Conservation (phyloP, 345 rosid species). For the Moricandia moricandioides region DNA sequence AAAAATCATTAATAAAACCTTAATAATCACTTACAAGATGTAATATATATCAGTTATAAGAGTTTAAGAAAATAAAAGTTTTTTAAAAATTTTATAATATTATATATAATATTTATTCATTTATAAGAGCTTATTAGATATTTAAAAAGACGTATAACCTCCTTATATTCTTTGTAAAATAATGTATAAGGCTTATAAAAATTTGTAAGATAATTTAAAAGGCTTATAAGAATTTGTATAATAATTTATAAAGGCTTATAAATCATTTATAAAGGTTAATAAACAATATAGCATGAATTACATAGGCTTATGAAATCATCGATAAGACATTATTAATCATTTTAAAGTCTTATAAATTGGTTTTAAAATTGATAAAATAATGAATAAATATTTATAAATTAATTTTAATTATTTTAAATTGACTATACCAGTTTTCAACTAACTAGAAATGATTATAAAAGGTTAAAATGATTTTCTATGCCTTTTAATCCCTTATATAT, state of each 20-base stretch:
- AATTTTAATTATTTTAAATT: no score
- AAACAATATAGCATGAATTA: neutral
- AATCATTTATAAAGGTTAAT: neutral
- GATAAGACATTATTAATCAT: no score
- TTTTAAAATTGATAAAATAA: no score
- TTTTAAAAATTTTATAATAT: no score
- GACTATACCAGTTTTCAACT: neutral
- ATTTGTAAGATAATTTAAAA: no score
- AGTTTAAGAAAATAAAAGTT: neutral
- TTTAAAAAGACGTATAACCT: neutral
- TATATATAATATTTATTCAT: neutral
- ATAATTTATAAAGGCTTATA: no score
- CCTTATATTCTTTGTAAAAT: neutral
- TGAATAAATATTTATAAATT: no score
- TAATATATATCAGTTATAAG: neutral
- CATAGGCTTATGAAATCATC: neutral
- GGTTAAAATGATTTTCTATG: no score
- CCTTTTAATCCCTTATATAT: neutral
- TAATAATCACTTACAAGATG: neutral
- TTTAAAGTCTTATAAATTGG: neutral
- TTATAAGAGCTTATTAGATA: neutral
- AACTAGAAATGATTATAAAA: neutral
- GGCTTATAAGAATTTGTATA: no score
- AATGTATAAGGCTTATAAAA: neutral
- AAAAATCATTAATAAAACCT: neutral